phyloP scores from a whole-genome alignment of 176 grass and related monocot genomes.

The Puya raimondii region DNA sequence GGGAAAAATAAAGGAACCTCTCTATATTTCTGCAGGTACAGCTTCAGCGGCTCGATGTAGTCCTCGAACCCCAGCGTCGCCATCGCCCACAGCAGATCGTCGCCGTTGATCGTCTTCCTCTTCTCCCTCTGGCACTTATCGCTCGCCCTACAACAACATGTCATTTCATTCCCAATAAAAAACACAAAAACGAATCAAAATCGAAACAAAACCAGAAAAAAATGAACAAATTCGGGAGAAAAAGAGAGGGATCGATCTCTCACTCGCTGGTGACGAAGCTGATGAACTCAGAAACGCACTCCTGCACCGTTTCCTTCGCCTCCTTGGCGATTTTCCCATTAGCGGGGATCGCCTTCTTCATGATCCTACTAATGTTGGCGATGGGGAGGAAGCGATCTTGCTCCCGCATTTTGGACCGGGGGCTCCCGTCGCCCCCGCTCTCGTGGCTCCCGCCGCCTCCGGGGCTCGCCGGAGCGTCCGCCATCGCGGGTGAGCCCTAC shows the following conservation, averaged over 20 bases:
- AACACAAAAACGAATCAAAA: neutral
- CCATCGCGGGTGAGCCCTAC: conserved; percentile 17
- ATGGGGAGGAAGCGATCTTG: conserved; percentile 75
- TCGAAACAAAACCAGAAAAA: conserved; percentile 14
- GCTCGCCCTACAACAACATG: conserved; percentile 33
- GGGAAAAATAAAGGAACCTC: conserved; percentile 25
- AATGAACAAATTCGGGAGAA: neutral
- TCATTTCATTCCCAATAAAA: neutral
- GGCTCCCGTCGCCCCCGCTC: conserved; percentile 19
- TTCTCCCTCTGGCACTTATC: conserved; percentile 85
- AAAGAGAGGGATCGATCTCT: conserved; percentile 2
- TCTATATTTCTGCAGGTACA: conserved; percentile 68
- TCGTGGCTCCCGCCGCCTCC: conserved; percentile 30
- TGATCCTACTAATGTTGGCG: conserved; percentile 80
- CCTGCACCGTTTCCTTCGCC: conserved; percentile 72
- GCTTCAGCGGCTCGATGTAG: conserved; percentile 69
- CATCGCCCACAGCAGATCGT: conserved; percentile 77
- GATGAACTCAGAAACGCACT: conserved; percentile 86
- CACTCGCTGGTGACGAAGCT: conserved; percentile 85
- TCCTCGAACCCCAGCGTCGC: conserved; percentile 67
- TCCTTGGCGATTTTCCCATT: conserved; percentile 86
- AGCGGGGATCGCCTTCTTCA: conserved; percentile 75
- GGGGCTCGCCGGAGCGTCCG: conserved; percentile 45
- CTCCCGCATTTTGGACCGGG: conserved; percentile 39
- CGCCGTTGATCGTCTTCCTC: conserved; percentile 67